A percentile compares a stretch with the other conserved stretches of the same genome.
Conservation (phyloP, 1,284 basidiomycete genomes). For the Ustilago crameri region DNA sequence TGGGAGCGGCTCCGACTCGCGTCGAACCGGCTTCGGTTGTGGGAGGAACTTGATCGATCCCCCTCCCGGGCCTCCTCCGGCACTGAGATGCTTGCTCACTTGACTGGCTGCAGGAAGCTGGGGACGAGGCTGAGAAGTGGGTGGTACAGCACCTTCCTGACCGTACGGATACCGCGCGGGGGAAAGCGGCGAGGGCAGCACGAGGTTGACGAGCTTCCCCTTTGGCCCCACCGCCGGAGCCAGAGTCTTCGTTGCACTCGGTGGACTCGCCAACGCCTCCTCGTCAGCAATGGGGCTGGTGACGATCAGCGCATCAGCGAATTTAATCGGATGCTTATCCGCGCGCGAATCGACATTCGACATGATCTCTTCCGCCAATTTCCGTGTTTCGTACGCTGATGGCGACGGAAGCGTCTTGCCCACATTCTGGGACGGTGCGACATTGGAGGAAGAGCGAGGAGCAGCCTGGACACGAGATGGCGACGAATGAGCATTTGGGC, state of each 20-base stretch:
- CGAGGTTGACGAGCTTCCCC: conserved; percentile 44
- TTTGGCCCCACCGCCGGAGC: conserved; percentile 37
- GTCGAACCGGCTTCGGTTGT: background rate
- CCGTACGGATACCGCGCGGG: conserved; percentile 49
- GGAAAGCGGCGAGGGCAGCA: conserved; percentile 38
- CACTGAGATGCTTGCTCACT: background rate
- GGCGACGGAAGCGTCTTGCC: too few species aligned
- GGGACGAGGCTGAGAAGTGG: background rate
- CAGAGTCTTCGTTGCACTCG: conserved; percentile 4
- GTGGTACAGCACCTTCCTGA: conserved; percentile 16
- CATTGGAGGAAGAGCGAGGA: too few species aligned
- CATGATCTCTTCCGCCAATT: conserved; percentile 11
- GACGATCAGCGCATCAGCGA: conserved; percentile 21
- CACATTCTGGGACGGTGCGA: too few species aligned
- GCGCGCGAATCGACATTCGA: background rate
- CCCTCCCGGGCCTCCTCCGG: background rate
- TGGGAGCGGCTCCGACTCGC: too few species aligned
- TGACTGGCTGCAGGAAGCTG: background rate
- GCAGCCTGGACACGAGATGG: too few species aligned
- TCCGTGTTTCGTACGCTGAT: background rate
- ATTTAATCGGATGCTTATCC: conserved; percentile 25
- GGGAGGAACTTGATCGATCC: conserved; percentile 11
- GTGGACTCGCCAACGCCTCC: background rate
- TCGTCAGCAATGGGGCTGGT: background rate
- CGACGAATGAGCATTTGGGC: too few species aligned